Base-by-base conservation (phyloP, 2,329 filamentous ascomycete species). In the Aspergillus tanneri region DNA sequence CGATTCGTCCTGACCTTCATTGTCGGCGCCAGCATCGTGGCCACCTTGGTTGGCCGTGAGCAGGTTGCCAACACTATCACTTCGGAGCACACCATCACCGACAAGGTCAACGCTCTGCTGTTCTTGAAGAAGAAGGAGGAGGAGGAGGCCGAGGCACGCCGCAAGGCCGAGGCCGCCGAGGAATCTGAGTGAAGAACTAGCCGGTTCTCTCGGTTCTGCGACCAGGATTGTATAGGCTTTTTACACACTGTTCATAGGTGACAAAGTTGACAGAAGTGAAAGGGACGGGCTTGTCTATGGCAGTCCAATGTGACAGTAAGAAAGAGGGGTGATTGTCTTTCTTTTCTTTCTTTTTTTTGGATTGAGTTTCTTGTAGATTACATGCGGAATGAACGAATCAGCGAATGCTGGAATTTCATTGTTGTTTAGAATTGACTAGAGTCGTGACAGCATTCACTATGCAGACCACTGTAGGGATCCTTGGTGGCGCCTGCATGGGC, bases 1-100 rank as follows among this genome's bases (percentile, higher is more conserved):
- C 88, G 92, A 25, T 96, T 96, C 70, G 85, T 95, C 7, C 78
- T 96, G 59, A 96, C 92, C 2, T 92, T 91, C 67, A 80, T 96
- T 52, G 91, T 96, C 22, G 91, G 92, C 30, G 77, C 82, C 35
- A 85, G 87, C 54, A 92, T 96, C 58, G 83, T 93, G 34, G 74
- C 89, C 58, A 92, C 83, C 54, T 75, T 96, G 57, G 80, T 96
- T 54, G 90, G 89, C 32, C 84, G 91, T 52, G 87, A 90, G 62
- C 86, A 91, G 73, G 84, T 95, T 57, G 78, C 76, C 46, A 62
- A 64, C 53, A 65, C 56, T 50, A 46, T 64, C 38, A 48, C 49
- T 49, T 50, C 64, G 14, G 64, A 67, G 59, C 68, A 72, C 66
- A 69, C 58, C 48, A 62, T 72, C 55, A 60, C 58, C 34, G 77